These are phyloP conservation scores for Aspergillus terreus DNA, from an alignment of 2,329 filamentous ascomycete species.

Conservation along the genomic window DNA sequence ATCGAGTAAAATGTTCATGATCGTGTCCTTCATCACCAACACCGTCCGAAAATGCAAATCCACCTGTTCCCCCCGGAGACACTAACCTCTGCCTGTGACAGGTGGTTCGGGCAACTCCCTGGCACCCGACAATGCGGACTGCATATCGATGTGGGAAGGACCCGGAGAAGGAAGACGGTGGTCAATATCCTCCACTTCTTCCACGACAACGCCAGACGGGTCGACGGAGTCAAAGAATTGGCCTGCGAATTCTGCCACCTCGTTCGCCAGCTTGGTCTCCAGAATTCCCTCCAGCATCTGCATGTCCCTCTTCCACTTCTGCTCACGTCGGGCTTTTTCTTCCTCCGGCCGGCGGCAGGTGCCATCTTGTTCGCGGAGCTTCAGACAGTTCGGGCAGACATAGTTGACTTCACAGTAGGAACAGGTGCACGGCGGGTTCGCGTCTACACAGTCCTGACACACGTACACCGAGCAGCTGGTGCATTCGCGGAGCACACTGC, in stretches of 20 bases:
- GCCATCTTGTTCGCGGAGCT: constrained; percentile 36
- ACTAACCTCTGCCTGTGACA: not conserved
- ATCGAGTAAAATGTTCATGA: not conserved
- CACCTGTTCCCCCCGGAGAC: not conserved
- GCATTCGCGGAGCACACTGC: constrained; percentile 43
- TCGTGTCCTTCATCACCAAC: not conserved
- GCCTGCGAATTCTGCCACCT: constrained; percentile 39
- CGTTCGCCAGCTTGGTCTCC: constrained; percentile 40
- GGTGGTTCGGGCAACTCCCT: not conserved
- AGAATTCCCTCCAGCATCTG: constrained; percentile 38
- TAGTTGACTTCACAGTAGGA: constrained; percentile 43
- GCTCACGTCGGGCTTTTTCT: constrained; percentile 35
- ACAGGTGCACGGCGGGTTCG: constrained; percentile 42
- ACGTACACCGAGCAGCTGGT: constrained; percentile 44
- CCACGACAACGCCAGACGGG: not conserved
- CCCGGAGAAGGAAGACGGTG: not conserved
- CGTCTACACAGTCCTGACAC: constrained; percentile 42
- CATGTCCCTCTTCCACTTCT: constrained; percentile 40
- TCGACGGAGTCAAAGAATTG: constrained; percentile 37
- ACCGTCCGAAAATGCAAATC: not conserved
- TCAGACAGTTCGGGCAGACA: constrained; percentile 42
- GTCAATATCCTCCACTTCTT: constrained; percentile 11
- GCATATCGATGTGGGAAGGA: not conserved
- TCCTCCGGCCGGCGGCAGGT: constrained; percentile 38
- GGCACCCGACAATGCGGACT: not conserved